Evolutionary conservation across 1,284 basidiomycete genomes (phyloP).

Genomic region (Rhodotorula sp.): DNA sequence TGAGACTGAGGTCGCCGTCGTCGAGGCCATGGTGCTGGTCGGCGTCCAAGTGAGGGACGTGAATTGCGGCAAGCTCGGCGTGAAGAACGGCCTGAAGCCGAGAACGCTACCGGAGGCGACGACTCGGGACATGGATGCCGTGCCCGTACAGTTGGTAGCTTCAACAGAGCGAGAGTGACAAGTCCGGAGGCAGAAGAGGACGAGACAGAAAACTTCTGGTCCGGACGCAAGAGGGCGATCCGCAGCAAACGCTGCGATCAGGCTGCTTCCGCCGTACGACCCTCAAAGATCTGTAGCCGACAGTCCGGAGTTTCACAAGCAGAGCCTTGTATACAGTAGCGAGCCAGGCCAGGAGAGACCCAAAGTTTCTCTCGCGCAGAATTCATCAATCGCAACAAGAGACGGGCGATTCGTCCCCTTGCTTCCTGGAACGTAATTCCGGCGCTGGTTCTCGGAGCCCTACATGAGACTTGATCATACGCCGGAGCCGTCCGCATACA

Average conservation of each 20-base stretch:
- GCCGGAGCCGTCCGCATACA: too few relatives aligned
- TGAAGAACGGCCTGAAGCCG: conserved; percentile 1
- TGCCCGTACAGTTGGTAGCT: background rate
- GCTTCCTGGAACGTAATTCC: too few relatives aligned
- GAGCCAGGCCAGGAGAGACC: too few relatives aligned
- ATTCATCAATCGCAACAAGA: too few relatives aligned
- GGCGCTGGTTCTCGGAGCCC: too few relatives aligned
- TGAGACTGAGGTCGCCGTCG: background rate
- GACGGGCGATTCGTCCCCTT: too few relatives aligned
- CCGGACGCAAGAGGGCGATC: background rate
- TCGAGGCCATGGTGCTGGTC: background rate
- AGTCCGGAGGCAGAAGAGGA: background rate
- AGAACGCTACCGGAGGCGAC: background rate
- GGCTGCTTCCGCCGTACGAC: background rate
- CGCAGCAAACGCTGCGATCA: background rate
- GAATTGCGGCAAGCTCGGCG: background rate
- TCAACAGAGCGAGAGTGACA: background rate
- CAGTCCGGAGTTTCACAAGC: too few relatives aligned
- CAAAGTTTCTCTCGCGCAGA: too few relatives aligned
- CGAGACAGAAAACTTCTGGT: too few relatives aligned
- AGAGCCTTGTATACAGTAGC: too few relatives aligned
- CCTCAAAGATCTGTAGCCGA: too few relatives aligned
- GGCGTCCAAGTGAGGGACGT: background rate
- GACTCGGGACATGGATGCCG: background rate
- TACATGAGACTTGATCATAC: too few relatives aligned